Evolutionary conservation across 768 basidiomycete genomes (phyloP), one percentile per base, ranked within the genome.

Genomic region (Suillus brevipes): DNA sequence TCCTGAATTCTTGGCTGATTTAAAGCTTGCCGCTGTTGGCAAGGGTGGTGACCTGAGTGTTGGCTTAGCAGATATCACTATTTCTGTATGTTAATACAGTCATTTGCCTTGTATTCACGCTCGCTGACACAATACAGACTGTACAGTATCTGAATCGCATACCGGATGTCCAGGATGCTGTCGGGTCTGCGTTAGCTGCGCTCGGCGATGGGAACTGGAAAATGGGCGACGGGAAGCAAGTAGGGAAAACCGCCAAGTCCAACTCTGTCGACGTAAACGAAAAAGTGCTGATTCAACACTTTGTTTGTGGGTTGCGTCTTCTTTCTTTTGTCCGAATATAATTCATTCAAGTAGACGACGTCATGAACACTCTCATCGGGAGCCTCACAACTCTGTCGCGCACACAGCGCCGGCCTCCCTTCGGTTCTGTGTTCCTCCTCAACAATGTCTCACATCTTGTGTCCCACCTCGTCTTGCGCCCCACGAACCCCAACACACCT

Each of bases 191-290:
- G 0, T 78, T 94, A 43, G 73, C 86, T 47, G 84, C 87, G 2
- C 83, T 95, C 1, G 93, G 93, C 0, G 92, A 95, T 65, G 93
- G 93, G 12, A 94, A 94, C 68, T 94, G 93, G 93, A 91, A 87
- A 76, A 94, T 95, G 92, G 93, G 93, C 5, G 91, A 92, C 66
- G 92, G 91, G 6, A 82, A 91, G 25, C 82, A 83, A 69, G 86
- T 89, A 7, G 85, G 84, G 12, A 86, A 85, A 68, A 73, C 72
- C 2, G 66, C 75, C 8, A 84, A 85, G 62, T 31, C 28, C 3
- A 37, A 64, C 20, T 67, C 78, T 1, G 80, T 78, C 5, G 88
- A 87, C 37, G 81, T 80, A 12, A 88, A 87, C 63, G 87, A 89
- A 69, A 78, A 76, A 45, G 77, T 82, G 20, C 80, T 94, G 13